These are phyloP conservation scores for Pyricularia grisea DNA, from an alignment of 2,329 filamentous ascomycete species.

Conservation along the genomic window DNA sequence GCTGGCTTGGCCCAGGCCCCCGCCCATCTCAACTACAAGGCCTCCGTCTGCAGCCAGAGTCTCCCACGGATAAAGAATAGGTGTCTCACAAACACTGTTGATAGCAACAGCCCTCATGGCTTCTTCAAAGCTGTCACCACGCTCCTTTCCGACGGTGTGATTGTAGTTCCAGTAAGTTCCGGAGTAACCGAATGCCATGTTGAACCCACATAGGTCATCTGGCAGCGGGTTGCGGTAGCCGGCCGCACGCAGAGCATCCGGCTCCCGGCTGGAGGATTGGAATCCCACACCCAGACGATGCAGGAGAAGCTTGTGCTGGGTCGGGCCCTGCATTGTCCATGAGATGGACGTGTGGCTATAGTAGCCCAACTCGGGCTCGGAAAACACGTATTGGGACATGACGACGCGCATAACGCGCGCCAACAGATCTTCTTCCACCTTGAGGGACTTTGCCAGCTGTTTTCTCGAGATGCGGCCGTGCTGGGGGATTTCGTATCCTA, in stretches of 20 bases:
- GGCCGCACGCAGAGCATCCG: neutral
- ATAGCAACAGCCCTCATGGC: neutral
- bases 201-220: neutral
- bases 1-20: constrained; percentile 10
- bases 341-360: neutral
- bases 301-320: neutral
- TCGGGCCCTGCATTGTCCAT: neutral
- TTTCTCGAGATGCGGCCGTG: neutral
- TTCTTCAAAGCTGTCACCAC: neutral
- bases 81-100: neutral
- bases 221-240: neutral
- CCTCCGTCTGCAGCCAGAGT: neutral
- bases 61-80: neutral
- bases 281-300: neutral
- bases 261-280: neutral
- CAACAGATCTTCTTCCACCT: neutral
- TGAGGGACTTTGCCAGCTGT: neutral
- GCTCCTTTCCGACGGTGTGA: neutral
- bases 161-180: neutral
- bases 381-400: neutral
- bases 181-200: neutral
- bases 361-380: neutral
- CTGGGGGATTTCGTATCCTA: neutral
- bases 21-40: neutral
- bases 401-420: neutral